phyloP scores from a whole-genome alignment of 495 filamentous ascomycete genomes.

The Penicillium fimorum region DNA sequence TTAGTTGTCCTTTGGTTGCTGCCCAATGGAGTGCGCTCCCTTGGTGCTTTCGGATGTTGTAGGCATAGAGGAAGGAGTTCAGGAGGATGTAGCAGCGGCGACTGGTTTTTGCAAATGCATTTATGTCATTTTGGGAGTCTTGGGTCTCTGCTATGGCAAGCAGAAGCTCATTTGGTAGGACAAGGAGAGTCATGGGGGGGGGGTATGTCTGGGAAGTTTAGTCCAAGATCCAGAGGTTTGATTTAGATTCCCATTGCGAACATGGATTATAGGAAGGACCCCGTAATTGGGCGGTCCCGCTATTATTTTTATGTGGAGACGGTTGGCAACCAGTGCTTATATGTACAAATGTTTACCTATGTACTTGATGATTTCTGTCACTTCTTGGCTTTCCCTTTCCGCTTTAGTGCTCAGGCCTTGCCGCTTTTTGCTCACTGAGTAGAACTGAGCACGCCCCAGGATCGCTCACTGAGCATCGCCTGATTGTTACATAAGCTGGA shows the following conservation, averaged over 20 bases:
- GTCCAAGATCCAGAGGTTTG: neutral
- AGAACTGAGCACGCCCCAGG: no score
- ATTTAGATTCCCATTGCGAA: neutral
- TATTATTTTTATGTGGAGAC: constrained; percentile 6
- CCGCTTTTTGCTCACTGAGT: no score
- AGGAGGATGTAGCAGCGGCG: neutral
- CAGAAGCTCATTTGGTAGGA: constrained; percentile 7
- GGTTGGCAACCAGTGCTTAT: neutral
- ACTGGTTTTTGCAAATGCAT: constrained; percentile 5
- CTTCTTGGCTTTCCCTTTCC: no score
- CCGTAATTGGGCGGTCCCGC: neutral
- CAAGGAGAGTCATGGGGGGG: constrained; percentile 4
- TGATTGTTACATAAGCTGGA: no score
- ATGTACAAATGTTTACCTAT: neutral
- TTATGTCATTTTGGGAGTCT: constrained; percentile 1
- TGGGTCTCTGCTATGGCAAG: neutral
- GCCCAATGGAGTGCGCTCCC: constrained; percentile 6
- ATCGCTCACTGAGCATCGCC: no score
- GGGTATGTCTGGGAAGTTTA: neutral
- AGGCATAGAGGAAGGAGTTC: constrained; percentile 1
- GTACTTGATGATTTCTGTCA: no score
- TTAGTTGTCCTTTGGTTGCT: neutral
- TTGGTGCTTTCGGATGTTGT: constrained; percentile 3
- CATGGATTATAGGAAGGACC: neutral
- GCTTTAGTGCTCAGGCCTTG: no score